phyloP scores from a whole-genome alignment of 495 filamentous ascomycete genomes.

The Glutinoglossum americanum region DNA sequence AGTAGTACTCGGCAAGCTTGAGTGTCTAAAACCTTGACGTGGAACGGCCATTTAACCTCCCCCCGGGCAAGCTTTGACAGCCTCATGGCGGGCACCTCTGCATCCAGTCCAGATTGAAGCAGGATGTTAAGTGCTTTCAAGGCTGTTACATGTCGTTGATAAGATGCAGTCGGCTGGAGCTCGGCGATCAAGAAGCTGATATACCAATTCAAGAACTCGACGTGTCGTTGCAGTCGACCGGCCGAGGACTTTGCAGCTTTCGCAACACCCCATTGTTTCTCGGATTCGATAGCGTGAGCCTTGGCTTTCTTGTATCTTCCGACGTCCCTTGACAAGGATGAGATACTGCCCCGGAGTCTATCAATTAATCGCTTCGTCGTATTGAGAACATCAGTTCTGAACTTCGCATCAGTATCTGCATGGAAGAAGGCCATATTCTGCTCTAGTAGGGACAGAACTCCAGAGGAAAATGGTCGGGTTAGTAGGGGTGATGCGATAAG shows the following conservation, averaged over 20 bases:
- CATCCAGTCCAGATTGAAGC: slow-evolving; percentile 31
- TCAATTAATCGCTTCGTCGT: slow-evolving; percentile 44
- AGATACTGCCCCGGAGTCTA: slow-evolving; percentile 32
- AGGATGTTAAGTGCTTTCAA: slow-evolving; percentile 42
- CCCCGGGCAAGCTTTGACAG: slow-evolving; percentile 16
- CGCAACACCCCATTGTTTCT: slow-evolving; percentile 2
- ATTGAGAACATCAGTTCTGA: slow-evolving; percentile 52
- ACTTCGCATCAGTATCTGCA: slow-evolving; percentile 64
- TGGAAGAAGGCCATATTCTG: slow-evolving; percentile 43
- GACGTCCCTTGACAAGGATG: slow-evolving; percentile 21
- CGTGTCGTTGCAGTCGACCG: slow-evolving; percentile 4
- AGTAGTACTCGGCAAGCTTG: slow-evolving; percentile 27
- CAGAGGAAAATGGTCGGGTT: slow-evolving; percentile 42
- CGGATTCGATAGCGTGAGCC: not conserved
- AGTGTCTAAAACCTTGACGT: slow-evolving; percentile 5
- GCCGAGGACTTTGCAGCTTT: slow-evolving; percentile 9
- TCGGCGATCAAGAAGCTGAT: slow-evolving; percentile 46
- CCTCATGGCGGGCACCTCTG: slow-evolving; percentile 4
- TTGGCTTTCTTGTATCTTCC: slow-evolving; percentile 8
- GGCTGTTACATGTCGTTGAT: slow-evolving; percentile 68
- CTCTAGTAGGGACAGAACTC: slow-evolving; percentile 35
- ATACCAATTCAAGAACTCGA: slow-evolving; percentile 44
- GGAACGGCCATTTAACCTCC: slow-evolving; percentile 24
- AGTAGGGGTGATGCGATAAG: slow-evolving; percentile 46
- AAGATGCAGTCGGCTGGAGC: slow-evolving; percentile 53